Evolutionary conservation across 176 grass and related monocot species (phyloP), one percentile per base, ranked within the genome.

Genomic region (Musa itinerans): DNA sequence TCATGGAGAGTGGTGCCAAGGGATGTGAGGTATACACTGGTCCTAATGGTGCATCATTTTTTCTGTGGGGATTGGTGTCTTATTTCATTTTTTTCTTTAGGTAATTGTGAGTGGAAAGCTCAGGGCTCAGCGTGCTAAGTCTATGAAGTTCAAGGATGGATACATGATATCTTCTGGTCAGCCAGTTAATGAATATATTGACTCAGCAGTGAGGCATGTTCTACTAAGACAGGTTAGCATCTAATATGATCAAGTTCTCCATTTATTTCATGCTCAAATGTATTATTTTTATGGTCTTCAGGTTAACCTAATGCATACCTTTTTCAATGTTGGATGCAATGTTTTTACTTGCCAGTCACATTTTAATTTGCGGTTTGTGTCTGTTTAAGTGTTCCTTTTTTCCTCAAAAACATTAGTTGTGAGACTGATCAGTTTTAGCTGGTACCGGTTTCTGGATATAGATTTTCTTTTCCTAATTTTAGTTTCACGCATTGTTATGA

Each of bases 201-300:
- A 65, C 63, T 65, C 63, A 1, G 63, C 63, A 66, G 63, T 66
- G 63, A 66, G 63, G 63, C 63, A 66, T 66, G 63, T 66, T 66
- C 63, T 66, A 10, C 63, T 66, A 1, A 66, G 63, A 66, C 63
- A 66, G 63, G 63, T 26, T 26, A 26, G 16, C 16, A 14, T 57
- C 55, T 57, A 16, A 57, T 16, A 57, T 57, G 1, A 57, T 57
- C 14, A 16, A 17, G 55, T 19, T 57, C 4, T 57, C 13, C 16
- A 57, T 57, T 19, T 4, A 57, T 57, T 43, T 43, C 34, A 43
- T 43, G 34, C 4, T 43, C 34, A 43, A 43, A 43, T 43, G 4
- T 43, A 43, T 5, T 5, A 43, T 43, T 43, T 27, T 43, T 43
- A n/a, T 57, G 55, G 16, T 17, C 13, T 57, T 57, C 55, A 57